Conservation (phyloP, 768 basidiomycete species). For the Lactifluus volemus region DNA sequence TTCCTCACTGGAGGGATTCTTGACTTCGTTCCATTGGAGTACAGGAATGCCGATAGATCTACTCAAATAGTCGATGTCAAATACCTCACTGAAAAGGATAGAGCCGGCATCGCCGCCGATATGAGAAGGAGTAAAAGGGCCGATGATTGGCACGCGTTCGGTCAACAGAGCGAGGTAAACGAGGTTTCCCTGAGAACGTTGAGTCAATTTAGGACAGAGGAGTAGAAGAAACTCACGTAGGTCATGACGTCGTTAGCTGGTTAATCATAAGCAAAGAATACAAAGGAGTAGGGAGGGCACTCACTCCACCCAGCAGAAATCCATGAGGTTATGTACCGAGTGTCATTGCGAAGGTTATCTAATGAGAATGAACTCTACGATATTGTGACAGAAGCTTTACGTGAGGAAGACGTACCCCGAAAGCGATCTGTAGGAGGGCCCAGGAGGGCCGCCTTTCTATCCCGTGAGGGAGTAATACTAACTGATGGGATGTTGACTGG, state of each 20-base stretch:
- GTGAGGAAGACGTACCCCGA: constrained; percentile 33
- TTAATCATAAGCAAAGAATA: neutral
- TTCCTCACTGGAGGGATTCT: constrained; percentile 26
- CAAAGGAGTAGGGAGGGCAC: constrained; percentile 7
- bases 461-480: neutral
- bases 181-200: constrained; percentile 27
- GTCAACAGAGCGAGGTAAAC: constrained; percentile 34
- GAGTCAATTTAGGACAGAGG: neutral
- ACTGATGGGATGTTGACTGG: neutral
- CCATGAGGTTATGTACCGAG: constrained; percentile 66
- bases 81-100: constrained; percentile 34
- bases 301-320: constrained; percentile 65
- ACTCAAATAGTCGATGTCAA: constrained; percentile 33
- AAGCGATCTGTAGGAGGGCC: constrained; percentile 52
- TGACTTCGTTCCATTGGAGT: constrained; percentile 37
- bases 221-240: constrained; percentile 34
- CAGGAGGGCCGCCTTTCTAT: constrained; percentile 13
- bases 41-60: constrained; percentile 29
- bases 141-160: constrained; percentile 33
- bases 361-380: neutral
- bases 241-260: constrained; percentile 75
- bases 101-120: constrained; percentile 28
- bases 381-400: no score
- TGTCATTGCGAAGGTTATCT: constrained; percentile 57
- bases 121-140: constrained; percentile 34